Percentiles rank a stretch among this genome's conserved stretches.
Evolutionary conservation across 352 stramenopile species (phyloP).

Genomic region (Globisporangium paddicum): DNA sequence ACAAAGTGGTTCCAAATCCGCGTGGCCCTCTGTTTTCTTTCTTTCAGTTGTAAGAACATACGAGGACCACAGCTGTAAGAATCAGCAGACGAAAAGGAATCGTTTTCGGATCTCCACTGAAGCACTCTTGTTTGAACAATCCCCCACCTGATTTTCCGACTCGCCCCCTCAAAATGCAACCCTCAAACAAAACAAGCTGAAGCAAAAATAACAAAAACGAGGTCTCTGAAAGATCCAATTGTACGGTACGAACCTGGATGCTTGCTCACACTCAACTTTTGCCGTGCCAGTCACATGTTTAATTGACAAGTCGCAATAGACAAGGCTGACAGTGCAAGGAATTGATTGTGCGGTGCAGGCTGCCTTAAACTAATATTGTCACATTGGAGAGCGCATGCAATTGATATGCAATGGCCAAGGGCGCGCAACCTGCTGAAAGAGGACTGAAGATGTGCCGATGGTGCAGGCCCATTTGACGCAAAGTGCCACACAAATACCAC

Average conservation of each 20-base stretch:
- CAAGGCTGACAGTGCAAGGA: neutral
- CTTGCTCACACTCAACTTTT: too few relatives aligned
- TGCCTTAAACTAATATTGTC: neutral
- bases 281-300: neutral
- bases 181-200: neutral
- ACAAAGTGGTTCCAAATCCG: neutral
- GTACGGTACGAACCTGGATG: too few relatives aligned
- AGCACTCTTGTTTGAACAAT: neutral
- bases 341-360: neutral
- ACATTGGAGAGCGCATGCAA: too few relatives aligned
- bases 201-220: neutral
- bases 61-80: neutral
- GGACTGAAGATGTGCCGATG: neutral
- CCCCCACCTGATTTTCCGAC: neutral
- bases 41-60: neutral
- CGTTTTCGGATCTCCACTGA: neutral
- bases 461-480: neutral
- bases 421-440: neutral
- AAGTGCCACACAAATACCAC: neutral
- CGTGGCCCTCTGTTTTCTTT: neutral
- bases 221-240: too few relatives aligned
- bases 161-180: neutral
- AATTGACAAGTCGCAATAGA: neutral
- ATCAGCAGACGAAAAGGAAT: neutral
- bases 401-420: neutral